Evolutionary conservation across 768 basidiomycete species (phyloP), one percentile per base, ranked within the genome.

Genomic region (Lactarius trivialis): DNA sequence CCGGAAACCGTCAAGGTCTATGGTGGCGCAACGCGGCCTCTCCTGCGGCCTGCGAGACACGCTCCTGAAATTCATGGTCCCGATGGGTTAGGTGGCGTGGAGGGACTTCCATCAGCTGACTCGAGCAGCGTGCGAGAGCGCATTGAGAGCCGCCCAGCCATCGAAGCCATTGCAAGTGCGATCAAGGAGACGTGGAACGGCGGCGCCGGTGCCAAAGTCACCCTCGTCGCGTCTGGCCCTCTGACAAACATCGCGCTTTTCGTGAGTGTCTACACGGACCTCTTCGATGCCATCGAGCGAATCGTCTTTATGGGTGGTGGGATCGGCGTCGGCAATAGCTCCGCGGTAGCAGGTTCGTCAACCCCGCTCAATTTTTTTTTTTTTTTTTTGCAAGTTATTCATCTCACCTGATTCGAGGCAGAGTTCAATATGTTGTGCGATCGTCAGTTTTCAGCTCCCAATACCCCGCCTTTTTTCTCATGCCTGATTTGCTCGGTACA

Each of bases 261-360:
- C 52, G 67, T 75, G 19, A 73, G 71, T 53, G 69, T 75, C 15
- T 77, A 75, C 57, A 82, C 84, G 0, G 77, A 82, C 32, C 73
- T 85, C 3, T 64, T 82, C 21, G 75, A 75, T 3, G 85, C 77
- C 11, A 74, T 91, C 6, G 83, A 85, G 62, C 82, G 88, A 63
- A 80, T 91, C 64, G 86, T 91, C 7, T 88, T 92, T 69, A 95
- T 96, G 93, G 93, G 93, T 12, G 93, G 93, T n/a, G 91, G 85
- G 2, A 85, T 91, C 32, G 92, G 92, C 9, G 70, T 90, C 26
- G 92, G 93, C 0, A 95, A 94, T 69, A 78, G 86, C 34, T 86
- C 88, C 8, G 77, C 91, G 15, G 86, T 84, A 12, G 91, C 90
- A 68, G 84, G 85, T 84, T 17, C 17, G 65, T 57, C 21, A 15